Evolutionary conservation across 768 basidiomycete species (phyloP).

Genomic region (Amanita rubescens): DNA sequence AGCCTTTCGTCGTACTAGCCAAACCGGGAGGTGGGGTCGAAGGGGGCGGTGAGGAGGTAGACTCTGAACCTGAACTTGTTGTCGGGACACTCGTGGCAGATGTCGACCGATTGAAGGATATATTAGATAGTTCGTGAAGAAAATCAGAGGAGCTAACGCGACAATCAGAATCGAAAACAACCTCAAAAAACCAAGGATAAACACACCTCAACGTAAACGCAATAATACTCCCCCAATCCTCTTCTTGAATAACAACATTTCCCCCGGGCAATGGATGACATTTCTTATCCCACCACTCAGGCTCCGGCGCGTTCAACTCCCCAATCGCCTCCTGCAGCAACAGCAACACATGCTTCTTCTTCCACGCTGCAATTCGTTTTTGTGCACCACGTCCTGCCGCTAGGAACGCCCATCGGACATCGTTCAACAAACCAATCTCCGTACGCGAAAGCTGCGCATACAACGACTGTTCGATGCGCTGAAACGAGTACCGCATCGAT

Average conservation of each 20-base stretch:
- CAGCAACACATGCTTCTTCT: conserved; percentile 48
- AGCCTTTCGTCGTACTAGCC: conserved; percentile 33
- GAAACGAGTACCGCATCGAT: conserved; percentile 48
- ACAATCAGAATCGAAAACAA: neutral
- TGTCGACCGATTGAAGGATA: conserved; percentile 24
- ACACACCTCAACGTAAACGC: conserved; percentile 65
- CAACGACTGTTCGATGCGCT: conserved; percentile 49
- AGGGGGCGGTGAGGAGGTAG: conserved; percentile 15
- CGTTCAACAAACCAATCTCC: conserved; percentile 42
- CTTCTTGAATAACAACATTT: conserved; percentile 58
- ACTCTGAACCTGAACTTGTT: neutral
- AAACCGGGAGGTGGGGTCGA: conserved; percentile 17
- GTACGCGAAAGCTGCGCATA: conserved; percentile 48
- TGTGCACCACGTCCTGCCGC: conserved; percentile 44
- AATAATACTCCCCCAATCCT: conserved; percentile 75
- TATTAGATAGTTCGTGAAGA: conserved; percentile 35
- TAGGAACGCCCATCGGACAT: conserved; percentile 53
- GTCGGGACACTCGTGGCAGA: conserved; percentile 9
- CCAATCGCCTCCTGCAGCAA: conserved; percentile 18
- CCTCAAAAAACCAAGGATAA: no score
- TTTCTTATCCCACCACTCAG: conserved; percentile 57
- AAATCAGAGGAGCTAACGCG: conserved; percentile 51
- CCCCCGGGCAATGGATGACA: conserved; percentile 63
- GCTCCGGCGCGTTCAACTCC: conserved; percentile 33
- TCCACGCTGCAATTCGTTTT: conserved; percentile 53